Base-by-base conservation (phyloP, 2,329 filamentous ascomycete genomes). In the Tolypocladium amazonense region DNA sequence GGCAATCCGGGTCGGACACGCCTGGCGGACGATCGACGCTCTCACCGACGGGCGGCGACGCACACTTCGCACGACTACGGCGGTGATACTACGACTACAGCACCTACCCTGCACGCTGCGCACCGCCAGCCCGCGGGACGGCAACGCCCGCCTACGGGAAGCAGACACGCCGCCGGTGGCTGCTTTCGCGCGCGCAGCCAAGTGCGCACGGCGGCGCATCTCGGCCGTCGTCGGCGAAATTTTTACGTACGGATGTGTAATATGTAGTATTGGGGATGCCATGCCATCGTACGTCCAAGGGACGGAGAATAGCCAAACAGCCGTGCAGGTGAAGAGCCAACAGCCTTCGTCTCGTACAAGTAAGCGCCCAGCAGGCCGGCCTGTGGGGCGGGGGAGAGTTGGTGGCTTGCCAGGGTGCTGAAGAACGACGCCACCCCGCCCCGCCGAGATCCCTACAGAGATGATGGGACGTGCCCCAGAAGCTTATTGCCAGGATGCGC, bases 181-280 rank as follows among this genome's bases (percentile, higher is more conserved):
- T 56, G n/a, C 9, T 39, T 15, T 20, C 23, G n/a, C 33, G 35
- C 54, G 25, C 23, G 54, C 54, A 18, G 54, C 33, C 54, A 38
- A 43, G 37, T 33, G 53, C 35, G 25, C 39, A 38, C 30, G 33
- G 52, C 52, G 1, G 30, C 33, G 33, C 53, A 25, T 35, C 56
- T 60, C 59, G 59, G 59, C 38, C 41, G 45, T 8, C 23, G 59
- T 60, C 59, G 59, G 59, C 47, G 59, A 55, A 55, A 58, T 38
- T 60, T 56, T 58, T 47, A 60, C 56, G 47, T 50, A 57, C 37
- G n/a, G 47, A n/a, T n/a, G n/a, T n/a, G n/a, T 2, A 3, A 9
- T n/a, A n/a, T 20, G n/a, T 23, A 4, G 33, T 15, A 12, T 47
- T 18, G 45, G 23, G 11, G 25, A 23, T n/a, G n/a, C n/a, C n/a